These are phyloP conservation scores for Salmacisia buchloeana DNA, from an alignment of 1,284 basidiomycete genomes.

Conservation along the genomic window DNA sequence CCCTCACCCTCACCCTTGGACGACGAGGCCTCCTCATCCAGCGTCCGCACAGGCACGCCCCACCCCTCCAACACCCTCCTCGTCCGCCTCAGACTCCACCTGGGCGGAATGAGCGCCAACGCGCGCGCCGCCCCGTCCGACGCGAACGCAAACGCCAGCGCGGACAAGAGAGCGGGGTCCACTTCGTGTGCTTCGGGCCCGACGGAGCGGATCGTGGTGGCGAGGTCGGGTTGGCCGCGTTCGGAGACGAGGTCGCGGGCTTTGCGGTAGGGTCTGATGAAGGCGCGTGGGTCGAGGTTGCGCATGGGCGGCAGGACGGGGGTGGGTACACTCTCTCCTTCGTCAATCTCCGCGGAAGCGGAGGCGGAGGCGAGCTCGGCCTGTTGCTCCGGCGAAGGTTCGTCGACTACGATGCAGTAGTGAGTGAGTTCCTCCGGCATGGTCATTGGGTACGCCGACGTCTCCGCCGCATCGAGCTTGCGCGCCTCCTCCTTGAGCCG, in stretches of 20 bases:
- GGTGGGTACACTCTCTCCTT: background rate
- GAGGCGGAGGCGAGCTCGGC: background rate
- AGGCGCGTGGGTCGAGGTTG: slow-evolving; percentile 8
- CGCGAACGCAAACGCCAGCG: slow-evolving; percentile 40
- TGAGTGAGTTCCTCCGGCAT: slow-evolving; percentile 39
- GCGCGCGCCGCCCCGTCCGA: slow-evolving; percentile 29
- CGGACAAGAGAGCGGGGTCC: slow-evolving; percentile 32
- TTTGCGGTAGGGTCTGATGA: slow-evolving; percentile 5
- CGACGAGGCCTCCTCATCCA: slow-evolving; percentile 9
- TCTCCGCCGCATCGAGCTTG: slow-evolving; percentile 18
- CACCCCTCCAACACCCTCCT: slow-evolving; percentile 29
- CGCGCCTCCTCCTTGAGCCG: background rate
- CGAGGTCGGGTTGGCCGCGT: background rate
- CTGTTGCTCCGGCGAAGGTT: slow-evolving; percentile 8
- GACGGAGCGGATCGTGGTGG: background rate
- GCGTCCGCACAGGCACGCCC: slow-evolving; percentile 32
- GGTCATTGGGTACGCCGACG: slow-evolving; percentile 15
- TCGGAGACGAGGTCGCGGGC: background rate
- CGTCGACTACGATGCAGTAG: slow-evolving; percentile 43
- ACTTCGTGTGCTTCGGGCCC: slow-evolving; percentile 17
- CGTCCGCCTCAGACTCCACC: slow-evolving; percentile 35
- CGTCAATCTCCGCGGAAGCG: background rate
- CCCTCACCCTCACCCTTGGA: background rate
- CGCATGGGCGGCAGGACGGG: background rate
- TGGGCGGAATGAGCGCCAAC: slow-evolving; percentile 39